Conservation (phyloP, 2,329 filamentous ascomycete genomes). For the Fusarium miscanthi region DNA sequence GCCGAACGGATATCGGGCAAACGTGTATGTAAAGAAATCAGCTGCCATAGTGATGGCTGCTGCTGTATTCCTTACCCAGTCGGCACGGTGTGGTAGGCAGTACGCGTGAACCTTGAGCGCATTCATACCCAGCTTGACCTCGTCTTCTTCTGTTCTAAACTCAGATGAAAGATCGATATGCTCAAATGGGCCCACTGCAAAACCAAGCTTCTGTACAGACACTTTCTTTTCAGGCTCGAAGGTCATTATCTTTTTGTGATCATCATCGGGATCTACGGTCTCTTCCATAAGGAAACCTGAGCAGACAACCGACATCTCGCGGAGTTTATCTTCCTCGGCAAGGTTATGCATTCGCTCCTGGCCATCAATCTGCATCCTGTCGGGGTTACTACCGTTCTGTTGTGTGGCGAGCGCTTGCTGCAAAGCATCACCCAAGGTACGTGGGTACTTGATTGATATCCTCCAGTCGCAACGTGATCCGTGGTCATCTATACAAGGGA, state of each 20-base stretch:
- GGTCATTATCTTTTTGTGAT: constrained; percentile 86
- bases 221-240: constrained; percentile 82
- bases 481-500: constrained; percentile 92
- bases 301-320: constrained; percentile 91
- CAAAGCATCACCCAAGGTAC: constrained; percentile 84
- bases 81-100: constrained; percentile 83
- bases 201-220: constrained; percentile 89
- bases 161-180: constrained; percentile 87
- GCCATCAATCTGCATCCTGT: constrained; percentile 55
- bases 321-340: constrained; percentile 82
- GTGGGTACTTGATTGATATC: constrained; percentile 85
- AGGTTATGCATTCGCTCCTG: constrained; percentile 58
- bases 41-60: constrained; percentile 85
- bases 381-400: constrained; percentile 49
- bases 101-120: constrained; percentile 92
- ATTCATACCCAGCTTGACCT: constrained; percentile 88
- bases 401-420: constrained; percentile 60
- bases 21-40: constrained; percentile 90
- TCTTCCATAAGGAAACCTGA: constrained; percentile 92
- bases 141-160: constrained; percentile 89
- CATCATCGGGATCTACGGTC: constrained; percentile 77
- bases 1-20: constrained; percentile 89
- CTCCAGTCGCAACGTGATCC: constrained; percentile 87
- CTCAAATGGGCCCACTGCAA: constrained; percentile 94
- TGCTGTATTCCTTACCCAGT: constrained; percentile 88